Base-by-base conservation (phyloP, 805 yeast genomes). In the Starmerella ratchasimensis region DNA sequence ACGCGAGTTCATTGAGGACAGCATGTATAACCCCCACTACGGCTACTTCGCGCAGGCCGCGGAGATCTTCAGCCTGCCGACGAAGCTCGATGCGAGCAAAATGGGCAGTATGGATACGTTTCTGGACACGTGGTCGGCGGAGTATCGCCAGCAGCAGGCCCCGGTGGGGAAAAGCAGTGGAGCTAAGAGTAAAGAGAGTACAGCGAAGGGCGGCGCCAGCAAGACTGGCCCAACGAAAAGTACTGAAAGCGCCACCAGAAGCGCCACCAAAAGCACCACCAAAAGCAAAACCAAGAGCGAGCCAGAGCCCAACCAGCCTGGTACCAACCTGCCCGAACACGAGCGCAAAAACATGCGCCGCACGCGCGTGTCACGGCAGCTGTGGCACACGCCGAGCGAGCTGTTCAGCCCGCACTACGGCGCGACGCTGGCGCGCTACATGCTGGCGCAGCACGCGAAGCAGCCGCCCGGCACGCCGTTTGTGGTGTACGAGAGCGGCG, bases 331-430 rank as follows among this genome's bases (percentile, higher is more conserved):
- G 3, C 36, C 41, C 2, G 36, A 27, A 2, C 24, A 21, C 30
- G 44, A 41, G 28, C 16, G 23, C 14, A 36, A 41, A 31, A 24
- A 41, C 28, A 16, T 41, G 26, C 13, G 36, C 11, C 14, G 33
- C 13, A 36, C 44, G 9, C 25, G 34, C 15, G 44, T 44, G 2
- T 41, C 47, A 14, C 24, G 47, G 13, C 93, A 82, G 56, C 57
- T 80, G 33, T 82, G 93, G 93, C 93, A 82, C 53, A 82, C 93
- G 0, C 94, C 94, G 1, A 78, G 90, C 0, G 94, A 83, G 56
- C 61, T 82, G 31, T 82, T 82, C 58, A 57, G 75, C 44, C 94
- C 94, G 0, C 75, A 65, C 49, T 82, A 83, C 50, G 94, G 94
- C 11, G 80, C 80, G 54, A 83, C 93, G 0, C 60, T 88, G 39